Conservation (phyloP, 2,329 filamentous ascomycete genomes). For the Sphaerulina musiva region DNA sequence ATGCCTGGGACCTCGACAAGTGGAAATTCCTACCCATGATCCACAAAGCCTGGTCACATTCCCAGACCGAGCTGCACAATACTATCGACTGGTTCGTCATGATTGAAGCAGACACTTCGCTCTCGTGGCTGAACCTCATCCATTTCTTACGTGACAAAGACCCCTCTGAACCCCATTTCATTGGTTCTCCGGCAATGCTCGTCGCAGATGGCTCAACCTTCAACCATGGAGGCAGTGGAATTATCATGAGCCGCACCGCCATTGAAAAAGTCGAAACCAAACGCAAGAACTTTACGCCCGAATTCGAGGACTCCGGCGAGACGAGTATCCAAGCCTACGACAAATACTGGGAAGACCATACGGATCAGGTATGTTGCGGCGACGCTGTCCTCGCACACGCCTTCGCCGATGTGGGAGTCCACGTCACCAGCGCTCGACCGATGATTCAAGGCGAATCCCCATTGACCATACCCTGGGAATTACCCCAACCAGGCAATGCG, state of each 20-base stretch:
- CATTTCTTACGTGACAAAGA: slow-evolving; percentile 44
- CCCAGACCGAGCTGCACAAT: slow-evolving; percentile 34
- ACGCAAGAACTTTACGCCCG: background rate
- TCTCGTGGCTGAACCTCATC: slow-evolving; percentile 39
- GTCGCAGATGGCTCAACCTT: slow-evolving; percentile 14
- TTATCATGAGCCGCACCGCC: slow-evolving; percentile 23
- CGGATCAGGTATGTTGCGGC: slow-evolving; percentile 22
- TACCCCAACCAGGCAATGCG: slow-evolving; percentile 3
- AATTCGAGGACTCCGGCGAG: background rate
- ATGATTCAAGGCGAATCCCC: slow-evolving; percentile 23
- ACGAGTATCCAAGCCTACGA: slow-evolving; percentile 13
- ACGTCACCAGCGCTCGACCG: slow-evolving; percentile 20
- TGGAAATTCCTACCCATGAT: slow-evolving; percentile 55
- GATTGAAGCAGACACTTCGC: slow-evolving; percentile 48
- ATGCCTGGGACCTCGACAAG: slow-evolving; percentile 51
- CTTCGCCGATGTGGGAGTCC: slow-evolving; percentile 22
- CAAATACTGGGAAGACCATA: slow-evolving; percentile 21
- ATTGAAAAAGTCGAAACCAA: slow-evolving; percentile 14
- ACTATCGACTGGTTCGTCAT: slow-evolving; percentile 47
- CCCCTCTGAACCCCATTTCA: slow-evolving; percentile 38
- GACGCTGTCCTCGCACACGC: slow-evolving; percentile 25
- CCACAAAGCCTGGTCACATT: slow-evolving; percentile 42
- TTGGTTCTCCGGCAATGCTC: slow-evolving; percentile 49
- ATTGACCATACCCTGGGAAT: slow-evolving; percentile 7
- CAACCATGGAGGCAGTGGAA: slow-evolving; percentile 24